Evolutionary conservation across 108 stramenopile species (phyloP).

Genomic region (Stephanodiscus minutulus): DNA sequence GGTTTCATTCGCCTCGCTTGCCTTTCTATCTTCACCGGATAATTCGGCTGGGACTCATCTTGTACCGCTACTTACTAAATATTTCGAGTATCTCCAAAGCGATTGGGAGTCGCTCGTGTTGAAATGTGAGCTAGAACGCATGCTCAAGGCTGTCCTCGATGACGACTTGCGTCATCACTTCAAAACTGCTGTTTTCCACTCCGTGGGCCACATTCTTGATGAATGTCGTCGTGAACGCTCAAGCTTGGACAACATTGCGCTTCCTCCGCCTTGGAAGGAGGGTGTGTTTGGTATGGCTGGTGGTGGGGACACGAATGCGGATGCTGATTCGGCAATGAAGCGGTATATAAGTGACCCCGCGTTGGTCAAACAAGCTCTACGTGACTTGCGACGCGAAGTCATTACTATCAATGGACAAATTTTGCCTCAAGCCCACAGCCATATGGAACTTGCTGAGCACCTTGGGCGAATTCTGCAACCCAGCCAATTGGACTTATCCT

Average conservation of each 20-base stretch:
- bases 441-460: constrained; percentile 63
- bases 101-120: constrained; percentile 58
- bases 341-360: constrained; percentile 47
- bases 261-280: constrained; percentile 62
- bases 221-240: constrained; percentile 68
- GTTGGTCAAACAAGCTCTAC: constrained; percentile 73
- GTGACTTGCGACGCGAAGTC: constrained; percentile 80
- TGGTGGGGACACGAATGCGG: constrained; percentile 5
- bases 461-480: constrained; percentile 72
- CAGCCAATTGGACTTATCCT: constrained; percentile 26
- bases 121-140: constrained; percentile 76
- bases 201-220: constrained; percentile 84
- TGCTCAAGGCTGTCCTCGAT: constrained; percentile 61
- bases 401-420: constrained; percentile 87
- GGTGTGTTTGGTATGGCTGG: constrained; percentile 42
- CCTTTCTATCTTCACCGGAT: constrained; percentile 83
- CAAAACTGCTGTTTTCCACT: constrained; percentile 76
- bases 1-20: constrained; percentile 83
- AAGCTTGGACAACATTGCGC: constrained; percentile 68
- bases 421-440: constrained; percentile 75
- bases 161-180: constrained; percentile 64
- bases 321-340: constrained; percentile 38
- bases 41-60: constrained; percentile 69
- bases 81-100: constrained; percentile 67
- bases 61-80: constrained; percentile 66